phyloP scores from a whole-genome alignment of 2,329 filamentous ascomycete species.

The Ceratocystis harringtonii region DNA sequence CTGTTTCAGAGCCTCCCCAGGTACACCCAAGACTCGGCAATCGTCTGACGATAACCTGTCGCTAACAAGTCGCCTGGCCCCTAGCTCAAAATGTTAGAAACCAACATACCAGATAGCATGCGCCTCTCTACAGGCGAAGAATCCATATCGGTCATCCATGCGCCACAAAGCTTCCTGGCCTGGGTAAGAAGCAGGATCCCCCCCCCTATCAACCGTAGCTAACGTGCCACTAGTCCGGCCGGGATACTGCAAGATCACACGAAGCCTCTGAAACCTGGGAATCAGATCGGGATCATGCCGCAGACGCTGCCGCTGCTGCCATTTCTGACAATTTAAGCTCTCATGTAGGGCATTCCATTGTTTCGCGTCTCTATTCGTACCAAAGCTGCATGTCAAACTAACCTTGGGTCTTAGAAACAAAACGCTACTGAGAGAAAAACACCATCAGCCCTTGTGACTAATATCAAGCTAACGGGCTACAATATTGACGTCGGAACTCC shows the following conservation, averaged over 20 bases:
- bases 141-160: constrained; percentile 80
- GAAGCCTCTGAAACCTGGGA: constrained; percentile 3
- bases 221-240: background rate
- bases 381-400: background rate
- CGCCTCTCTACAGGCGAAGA: constrained; percentile 54
- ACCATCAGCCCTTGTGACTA: constrained; percentile 60
- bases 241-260: constrained; percentile 9
- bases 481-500: constrained; percentile 60
- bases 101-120: constrained; percentile 41
- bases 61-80: background rate
- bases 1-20: constrained; percentile 12
- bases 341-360: background rate
- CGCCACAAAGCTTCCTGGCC: constrained; percentile 63
- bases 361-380: background rate
- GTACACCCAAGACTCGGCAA: background rate
- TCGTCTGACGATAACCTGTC: background rate
- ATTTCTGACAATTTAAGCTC: background rate
- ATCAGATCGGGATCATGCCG: constrained; percentile 7
- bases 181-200: constrained; percentile 44
- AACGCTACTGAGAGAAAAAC: constrained; percentile 27
- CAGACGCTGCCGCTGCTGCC: constrained; percentile 6
- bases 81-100: constrained; percentile 34
- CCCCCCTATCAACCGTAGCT: background rate
- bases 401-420: background rate
- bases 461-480: constrained; percentile 51